phyloP scores from a whole-genome alignment of 2,329 filamentous ascomycete genomes.

The Hypomyces rosellus region DNA sequence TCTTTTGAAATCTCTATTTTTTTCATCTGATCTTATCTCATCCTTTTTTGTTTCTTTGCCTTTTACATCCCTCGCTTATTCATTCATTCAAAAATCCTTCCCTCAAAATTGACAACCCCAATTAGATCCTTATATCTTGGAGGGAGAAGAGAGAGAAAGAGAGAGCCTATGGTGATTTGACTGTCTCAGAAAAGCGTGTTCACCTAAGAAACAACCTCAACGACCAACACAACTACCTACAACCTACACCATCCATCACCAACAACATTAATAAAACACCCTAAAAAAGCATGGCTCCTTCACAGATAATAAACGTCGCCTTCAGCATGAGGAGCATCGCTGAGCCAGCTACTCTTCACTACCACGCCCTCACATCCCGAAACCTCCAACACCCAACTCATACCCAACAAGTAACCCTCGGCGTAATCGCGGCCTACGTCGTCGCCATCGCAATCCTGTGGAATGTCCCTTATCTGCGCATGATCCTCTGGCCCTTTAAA shows the following conservation, averaged over 20 bases:
- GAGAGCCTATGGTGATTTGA: neutral
- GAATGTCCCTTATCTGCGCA: constrained; percentile 72
- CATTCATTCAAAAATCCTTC: no score
- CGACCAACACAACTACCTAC: no score
- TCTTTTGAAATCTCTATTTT: neutral
- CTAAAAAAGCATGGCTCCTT: constrained; percentile 2
- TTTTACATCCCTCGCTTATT: neutral
- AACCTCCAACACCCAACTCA: constrained; percentile 53
- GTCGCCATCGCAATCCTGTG: constrained; percentile 70
- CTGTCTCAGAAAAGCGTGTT: no score
- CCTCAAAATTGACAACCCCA: neutral
- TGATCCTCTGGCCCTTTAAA: constrained; percentile 76
- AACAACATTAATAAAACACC: neutral
- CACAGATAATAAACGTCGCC: constrained; percentile 1
- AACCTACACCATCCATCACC: neutral
- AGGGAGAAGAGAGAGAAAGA: neutral
- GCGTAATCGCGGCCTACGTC: constrained; percentile 64
- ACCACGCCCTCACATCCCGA: constrained; percentile 31
- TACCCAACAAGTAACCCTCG: constrained; percentile 65
- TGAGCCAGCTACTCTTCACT: neutral
- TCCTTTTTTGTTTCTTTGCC: neutral
- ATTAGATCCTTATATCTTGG: neutral
- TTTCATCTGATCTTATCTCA: neutral
- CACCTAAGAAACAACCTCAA: no score
- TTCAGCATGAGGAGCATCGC: neutral